Conservation (phyloP, 371 early-diverging fungal genomes). For the Fennellomyces sp. region DNA sequence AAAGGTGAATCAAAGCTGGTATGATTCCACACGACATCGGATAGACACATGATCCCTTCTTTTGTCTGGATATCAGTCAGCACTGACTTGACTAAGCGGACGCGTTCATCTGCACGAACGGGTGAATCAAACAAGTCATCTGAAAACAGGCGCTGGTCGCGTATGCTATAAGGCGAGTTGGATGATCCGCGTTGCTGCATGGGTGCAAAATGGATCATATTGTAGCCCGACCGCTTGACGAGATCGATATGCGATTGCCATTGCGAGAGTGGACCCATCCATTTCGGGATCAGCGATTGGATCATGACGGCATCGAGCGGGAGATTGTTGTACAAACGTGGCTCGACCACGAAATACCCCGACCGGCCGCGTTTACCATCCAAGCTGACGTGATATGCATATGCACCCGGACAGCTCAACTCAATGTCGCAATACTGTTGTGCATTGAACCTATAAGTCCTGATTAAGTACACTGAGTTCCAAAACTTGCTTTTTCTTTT, state of each 20-base stretch:
- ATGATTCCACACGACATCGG: conserved; percentile 98
- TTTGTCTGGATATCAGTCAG: conserved; percentile 61
- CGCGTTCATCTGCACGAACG: conserved; percentile 58
- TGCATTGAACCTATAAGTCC: conserved; percentile 7
- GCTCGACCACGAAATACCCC: conserved; percentile 89
- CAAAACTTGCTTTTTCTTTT: conserved; percentile 25
- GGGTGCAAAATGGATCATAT: conserved; percentile 97
- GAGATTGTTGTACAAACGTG: conserved; percentile 54
- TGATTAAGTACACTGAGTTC: not conserved
- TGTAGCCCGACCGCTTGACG: conserved; percentile 82
- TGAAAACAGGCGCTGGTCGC: conserved; percentile 85
- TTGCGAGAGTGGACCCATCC: conserved; percentile 84
- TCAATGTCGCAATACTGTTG: conserved; percentile 65
- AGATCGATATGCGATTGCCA: conserved; percentile 80
- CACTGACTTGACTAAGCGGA: conserved; percentile 51
- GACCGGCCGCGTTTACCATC: conserved; percentile 16
- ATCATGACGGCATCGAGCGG: conserved; percentile 86
- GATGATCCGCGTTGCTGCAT: conserved; percentile 88
- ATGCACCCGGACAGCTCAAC: conserved; percentile 77
- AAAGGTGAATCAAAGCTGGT: conserved; percentile 90
- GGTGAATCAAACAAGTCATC: conserved; percentile 77
- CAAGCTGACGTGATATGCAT: conserved; percentile 85
- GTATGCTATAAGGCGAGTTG: conserved; percentile 95
- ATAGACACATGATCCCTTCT: conserved; percentile 76
- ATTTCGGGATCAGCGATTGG: conserved; percentile 91